These are phyloP conservation scores for Populus pruinosa DNA, from an alignment of 345 rosid genomes.

Conservation along the genomic window DNA sequence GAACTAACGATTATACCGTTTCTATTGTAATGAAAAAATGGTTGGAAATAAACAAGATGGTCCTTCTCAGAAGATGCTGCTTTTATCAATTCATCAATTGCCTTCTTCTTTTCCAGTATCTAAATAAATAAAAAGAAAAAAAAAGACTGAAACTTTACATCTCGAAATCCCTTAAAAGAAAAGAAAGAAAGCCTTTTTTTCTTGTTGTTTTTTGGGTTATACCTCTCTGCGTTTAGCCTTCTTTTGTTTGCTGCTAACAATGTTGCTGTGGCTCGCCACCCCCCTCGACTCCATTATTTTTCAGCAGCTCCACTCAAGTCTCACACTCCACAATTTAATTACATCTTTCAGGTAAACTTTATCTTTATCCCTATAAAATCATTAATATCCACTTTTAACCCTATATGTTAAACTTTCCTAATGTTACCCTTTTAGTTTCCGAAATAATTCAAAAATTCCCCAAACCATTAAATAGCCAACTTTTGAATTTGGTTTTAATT, in stretches of 20 bases:
- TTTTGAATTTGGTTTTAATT: too few species aligned
- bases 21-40: slow-evolving; percentile 48
- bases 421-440: background rate
- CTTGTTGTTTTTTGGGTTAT: background rate
- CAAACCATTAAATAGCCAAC: too few species aligned
- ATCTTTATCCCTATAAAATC: too few species aligned
- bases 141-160: background rate
- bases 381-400: background rate
- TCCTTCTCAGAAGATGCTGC: slow-evolving; percentile 56
- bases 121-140: slow-evolving; percentile 1
- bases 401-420: background rate
- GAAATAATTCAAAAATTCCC: too few species aligned
- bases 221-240: slow-evolving; percentile 16
- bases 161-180: background rate
- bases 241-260: background rate
- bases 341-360: background rate
- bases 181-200: background rate
- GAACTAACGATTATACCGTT: slow-evolving; percentile 40
- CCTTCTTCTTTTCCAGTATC: slow-evolving; percentile 71
- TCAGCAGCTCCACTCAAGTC: background rate
- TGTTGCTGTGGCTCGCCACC: background rate
- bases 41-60: slow-evolving; percentile 58
- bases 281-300: background rate
- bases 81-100: slow-evolving; percentile 47
- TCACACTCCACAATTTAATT: background rate